phyloP scores from a whole-genome alignment of 169 alveolate species.

The Cyclospora cayetanensis region DNA sequence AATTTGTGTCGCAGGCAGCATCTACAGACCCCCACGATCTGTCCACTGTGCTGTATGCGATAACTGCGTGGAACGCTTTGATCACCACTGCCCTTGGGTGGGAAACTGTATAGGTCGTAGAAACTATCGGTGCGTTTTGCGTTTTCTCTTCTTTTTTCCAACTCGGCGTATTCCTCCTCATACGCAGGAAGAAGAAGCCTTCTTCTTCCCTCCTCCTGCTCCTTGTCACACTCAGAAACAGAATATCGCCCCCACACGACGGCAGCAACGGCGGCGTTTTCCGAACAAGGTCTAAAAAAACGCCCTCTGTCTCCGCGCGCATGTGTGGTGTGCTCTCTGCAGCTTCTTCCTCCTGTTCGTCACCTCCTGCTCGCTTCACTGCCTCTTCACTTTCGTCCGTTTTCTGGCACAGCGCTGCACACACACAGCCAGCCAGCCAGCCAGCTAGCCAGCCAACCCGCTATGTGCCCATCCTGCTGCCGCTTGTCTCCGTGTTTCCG shows the following conservation, averaged over 20 bases:
- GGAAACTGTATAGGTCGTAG: slow-evolving; percentile 62
- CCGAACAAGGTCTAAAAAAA: too few species aligned
- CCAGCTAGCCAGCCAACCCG: too few species aligned
- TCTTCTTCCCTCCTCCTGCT: neutral
- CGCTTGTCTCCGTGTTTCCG: too few species aligned
- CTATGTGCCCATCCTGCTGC: too few species aligned
- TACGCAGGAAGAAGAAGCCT: neutral
- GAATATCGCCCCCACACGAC: too few species aligned
- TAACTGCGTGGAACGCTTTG: slow-evolving; percentile 89
- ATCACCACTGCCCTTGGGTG: slow-evolving; percentile 95
- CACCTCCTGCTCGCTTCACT: neutral
- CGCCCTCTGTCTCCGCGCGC: neutral
- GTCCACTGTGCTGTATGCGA: slow-evolving; percentile 92
- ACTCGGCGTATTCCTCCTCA: neutral
- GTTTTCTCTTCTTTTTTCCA: neutral
- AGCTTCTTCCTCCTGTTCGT: neutral
- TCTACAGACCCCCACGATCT: slow-evolving; percentile 87
- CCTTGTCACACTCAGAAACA: too few species aligned
- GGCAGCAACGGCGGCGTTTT: too few species aligned
- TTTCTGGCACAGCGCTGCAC: too few species aligned
- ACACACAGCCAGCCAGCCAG: too few species aligned
- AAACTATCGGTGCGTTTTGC: neutral
- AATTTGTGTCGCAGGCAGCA: too few species aligned
- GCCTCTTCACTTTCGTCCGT: neutral
- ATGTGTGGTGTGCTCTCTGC: neutral